A percentile compares a stretch with the other conserved stretches of the same genome.
Conservation (phyloP, 2,329 filamentous ascomycete species). For the Rasamsonia emersonii region DNA sequence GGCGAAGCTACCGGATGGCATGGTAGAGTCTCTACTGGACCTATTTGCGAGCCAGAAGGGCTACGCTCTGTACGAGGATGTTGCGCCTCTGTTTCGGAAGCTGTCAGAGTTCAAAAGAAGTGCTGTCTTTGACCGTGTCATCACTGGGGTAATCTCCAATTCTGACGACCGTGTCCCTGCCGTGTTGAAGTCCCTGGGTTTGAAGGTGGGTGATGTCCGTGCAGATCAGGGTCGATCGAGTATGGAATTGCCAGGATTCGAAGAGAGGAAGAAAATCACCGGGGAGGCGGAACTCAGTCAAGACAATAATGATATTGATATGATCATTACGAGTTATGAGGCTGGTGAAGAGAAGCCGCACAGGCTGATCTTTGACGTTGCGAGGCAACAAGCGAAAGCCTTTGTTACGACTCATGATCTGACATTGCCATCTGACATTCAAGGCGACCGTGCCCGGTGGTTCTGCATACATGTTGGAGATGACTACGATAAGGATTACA, state of each 20-base stretch:
- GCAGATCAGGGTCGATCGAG: conserved; percentile 22
- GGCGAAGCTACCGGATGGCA: conserved; percentile 21
- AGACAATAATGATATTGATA: conserved; percentile 28
- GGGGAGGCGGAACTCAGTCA: background rate
- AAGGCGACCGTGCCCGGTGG: conserved; percentile 12
- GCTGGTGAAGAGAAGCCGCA: conserved; percentile 37
- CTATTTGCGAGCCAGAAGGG: conserved; percentile 32
- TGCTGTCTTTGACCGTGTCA: conserved; percentile 23
- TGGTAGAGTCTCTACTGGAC: conserved; percentile 27
- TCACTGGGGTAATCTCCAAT: conserved; percentile 38
- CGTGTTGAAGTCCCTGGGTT: conserved; percentile 31
- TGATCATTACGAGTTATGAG: conserved; percentile 40
- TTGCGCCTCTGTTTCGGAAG: conserved; percentile 25
- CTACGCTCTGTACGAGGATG: conserved; percentile 35
- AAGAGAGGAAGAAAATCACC: conserved; percentile 7
- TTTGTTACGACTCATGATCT: conserved; percentile 5
- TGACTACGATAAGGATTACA: conserved; percentile 34
- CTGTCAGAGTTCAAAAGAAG: conserved; percentile 17
- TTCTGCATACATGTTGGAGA: conserved; percentile 37
- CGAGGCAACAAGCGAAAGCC: conserved; percentile 21
- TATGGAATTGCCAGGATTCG: conserved; percentile 18
- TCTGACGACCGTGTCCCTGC: conserved; percentile 36
- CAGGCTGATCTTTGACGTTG: conserved; percentile 31
- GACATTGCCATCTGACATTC: conserved; percentile 2
- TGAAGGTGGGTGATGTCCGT: conserved; percentile 27